Base-by-base conservation (phyloP, 169 alveolate species). In the Prorocentrum cordatum region DNA sequence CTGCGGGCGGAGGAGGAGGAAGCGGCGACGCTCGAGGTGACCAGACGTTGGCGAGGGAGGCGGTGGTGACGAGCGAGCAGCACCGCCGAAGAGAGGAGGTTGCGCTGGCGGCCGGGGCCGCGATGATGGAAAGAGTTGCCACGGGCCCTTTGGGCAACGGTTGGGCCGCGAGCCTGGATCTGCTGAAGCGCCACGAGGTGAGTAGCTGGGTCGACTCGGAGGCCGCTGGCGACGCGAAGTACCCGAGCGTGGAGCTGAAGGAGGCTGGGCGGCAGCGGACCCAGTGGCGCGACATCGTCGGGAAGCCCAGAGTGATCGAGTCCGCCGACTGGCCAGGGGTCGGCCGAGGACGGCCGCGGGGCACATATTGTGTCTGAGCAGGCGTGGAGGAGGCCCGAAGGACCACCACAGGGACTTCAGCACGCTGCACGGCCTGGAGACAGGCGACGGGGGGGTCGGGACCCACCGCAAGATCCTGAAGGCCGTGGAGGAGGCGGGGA, bases 321-420 rank as follows among this genome's bases (percentile, higher is more conserved):
- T 62, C 62, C 29, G 20, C 27, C 2, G 90, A 80, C 35, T 80
- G 90, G 90, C 64, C 31, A 22, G 79, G 61, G 22, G 80, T 66
- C 20, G 90, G 90, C 12, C 90, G 0, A 42, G 90, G 3, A 80
- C 90, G 1, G 27, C 58, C 10, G 14, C 66, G 9, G 61, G 90
- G 90, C 62, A 79, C 24, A 1, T 3, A 0, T 33, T n/a, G 5
- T 75, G 22, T 38, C 35, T 75, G 20, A 75, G 54, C 35, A 22
- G 86, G 18, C 35, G 72, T n/a, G 26, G 27, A 1, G 86, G 72
- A 0, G 86, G 86, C 12, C 86, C 86, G 0, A 0, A 24, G 0
- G 86, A 54, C 5, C 86, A 54, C 42, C 83, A 72, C 29, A n/a
- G 67, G 16, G 39, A 31, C 26, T 72, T 75, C 77, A 3, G 18